Evolutionary conservation across 176 grass and related monocot species (phyloP), one percentile per base, ranked within the genome.

Genomic region (Oryza brachyantha): DNA sequence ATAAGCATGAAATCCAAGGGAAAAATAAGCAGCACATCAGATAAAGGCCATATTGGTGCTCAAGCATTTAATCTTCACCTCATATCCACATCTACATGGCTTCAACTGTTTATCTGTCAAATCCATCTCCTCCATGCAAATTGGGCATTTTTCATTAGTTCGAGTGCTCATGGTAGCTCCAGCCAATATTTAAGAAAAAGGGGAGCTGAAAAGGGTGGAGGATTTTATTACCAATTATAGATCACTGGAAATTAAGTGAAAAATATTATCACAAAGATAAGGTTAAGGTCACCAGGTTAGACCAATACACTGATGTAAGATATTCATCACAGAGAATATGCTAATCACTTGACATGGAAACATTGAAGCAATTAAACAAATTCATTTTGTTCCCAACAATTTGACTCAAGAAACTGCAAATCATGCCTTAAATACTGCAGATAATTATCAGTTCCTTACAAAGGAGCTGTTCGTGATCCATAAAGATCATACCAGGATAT

Each of bases 1-100:
- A 84, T 13, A 38, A 82, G 25, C 79, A 80, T 54, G 31, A 71
- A 57, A 68, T 35, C 21, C 22, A 83, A 10, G n/a, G 38, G 26
- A 35, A 1, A 34, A n/a, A 79, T 13, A 48, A 79, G 5, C 19
- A 82, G n/a, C 7, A 61, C 50, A 62, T 63, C 48, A 55, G 24
- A 50, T 58, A 13, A 64, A 70, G 19, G 42, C 3, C 34, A 85
- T 69, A 54, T 52, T 80, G 28, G 29, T 79, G 24, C 32, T 31
- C 22, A 64, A 73, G 35, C 10, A 8, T 29, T 77, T 14, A 38
- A 74, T 59, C 16, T 75, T 75, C 50, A 92, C 90, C 90, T 92
- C 83, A 68, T 89, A 92, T 86, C 90, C 83, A 78, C 86, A 92
- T 86, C 84, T 86, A 81, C 90, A 92, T 68, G 90, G 90, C 76